Conservation (phyloP, 345 rosid species). For the Bruguiera sexangula region DNA sequence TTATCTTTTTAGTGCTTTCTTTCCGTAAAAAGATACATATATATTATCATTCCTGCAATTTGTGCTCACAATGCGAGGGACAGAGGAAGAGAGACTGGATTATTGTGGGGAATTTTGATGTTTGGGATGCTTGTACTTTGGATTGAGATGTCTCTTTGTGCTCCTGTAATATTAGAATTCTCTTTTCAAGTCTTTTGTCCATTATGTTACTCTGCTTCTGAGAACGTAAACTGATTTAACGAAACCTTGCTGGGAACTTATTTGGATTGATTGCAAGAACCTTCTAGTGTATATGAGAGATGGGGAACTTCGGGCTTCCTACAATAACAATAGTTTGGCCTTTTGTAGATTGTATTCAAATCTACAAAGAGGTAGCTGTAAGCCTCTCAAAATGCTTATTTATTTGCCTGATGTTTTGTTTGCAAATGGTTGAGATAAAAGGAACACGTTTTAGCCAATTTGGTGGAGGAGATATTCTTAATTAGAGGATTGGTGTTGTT, state of each 20-base stretch:
- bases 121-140: slow-evolving; percentile 27
- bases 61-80: slow-evolving; percentile 21
- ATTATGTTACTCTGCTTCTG: slow-evolving; percentile 1
- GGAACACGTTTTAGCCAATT: not conserved
- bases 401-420: not conserved
- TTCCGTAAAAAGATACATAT: slow-evolving; percentile 18
- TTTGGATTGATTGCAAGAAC: not conserved
- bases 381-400: not conserved
- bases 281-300: not conserved
- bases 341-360: not conserved
- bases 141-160: slow-evolving; percentile 32
- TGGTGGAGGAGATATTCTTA: not conserved
- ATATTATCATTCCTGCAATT: slow-evolving; percentile 26
- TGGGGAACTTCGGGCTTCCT: not conserved
- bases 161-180: slow-evolving; percentile 38
- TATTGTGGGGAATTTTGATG: slow-evolving; percentile 32
- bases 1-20: slow-evolving; percentile 15
- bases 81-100: slow-evolving; percentile 12
- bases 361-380: not conserved
- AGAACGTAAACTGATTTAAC: not conserved
- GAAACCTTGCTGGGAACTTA: not conserved
- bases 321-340: too few relatives aligned
- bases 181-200: slow-evolving; percentile 8
- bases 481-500: not conserved
- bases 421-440: not conserved